These are phyloP conservation scores for Geotrichum australiense DNA, from an alignment of 1,139 yeast genomes.

Conservation along the genomic window DNA sequence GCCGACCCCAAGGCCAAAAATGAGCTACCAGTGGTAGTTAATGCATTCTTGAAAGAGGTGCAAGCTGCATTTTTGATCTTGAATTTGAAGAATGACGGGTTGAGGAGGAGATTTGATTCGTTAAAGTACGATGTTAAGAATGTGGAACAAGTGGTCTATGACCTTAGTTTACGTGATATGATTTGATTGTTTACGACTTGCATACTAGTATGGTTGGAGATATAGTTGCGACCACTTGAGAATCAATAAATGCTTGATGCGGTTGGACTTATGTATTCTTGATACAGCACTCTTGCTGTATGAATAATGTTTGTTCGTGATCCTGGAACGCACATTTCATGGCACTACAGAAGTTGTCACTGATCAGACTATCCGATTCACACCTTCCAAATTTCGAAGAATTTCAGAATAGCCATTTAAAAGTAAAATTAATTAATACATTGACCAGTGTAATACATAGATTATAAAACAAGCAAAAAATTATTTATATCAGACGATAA, in stretches of 20 bases:
- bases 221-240: no score
- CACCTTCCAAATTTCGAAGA: no score
- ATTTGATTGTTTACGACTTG: conserved; percentile 3
- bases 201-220: no score
- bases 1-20: not conserved
- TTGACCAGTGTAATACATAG: no score
- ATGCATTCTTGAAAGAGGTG: conserved; percentile 27
- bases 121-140: conserved; percentile 34
- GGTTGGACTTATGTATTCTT: no score
- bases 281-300: no score
- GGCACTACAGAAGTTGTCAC: no score
- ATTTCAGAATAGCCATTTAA: not conserved
- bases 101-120: conserved; percentile 31
- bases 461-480: not conserved
- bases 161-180: conserved; percentile 28
- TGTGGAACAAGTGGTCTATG: conserved; percentile 34
- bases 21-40: conserved; percentile 19
- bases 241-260: no score
- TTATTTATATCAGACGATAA: not conserved
- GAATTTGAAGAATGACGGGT: conserved; percentile 32
- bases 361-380: no score
- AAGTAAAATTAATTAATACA: not conserved
- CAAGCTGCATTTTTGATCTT: conserved; percentile 31
- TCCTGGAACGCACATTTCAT: no score
- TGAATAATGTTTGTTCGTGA: no score